Base-by-base conservation (phyloP, 257 asterid species). In the Petunia axillaris region DNA sequence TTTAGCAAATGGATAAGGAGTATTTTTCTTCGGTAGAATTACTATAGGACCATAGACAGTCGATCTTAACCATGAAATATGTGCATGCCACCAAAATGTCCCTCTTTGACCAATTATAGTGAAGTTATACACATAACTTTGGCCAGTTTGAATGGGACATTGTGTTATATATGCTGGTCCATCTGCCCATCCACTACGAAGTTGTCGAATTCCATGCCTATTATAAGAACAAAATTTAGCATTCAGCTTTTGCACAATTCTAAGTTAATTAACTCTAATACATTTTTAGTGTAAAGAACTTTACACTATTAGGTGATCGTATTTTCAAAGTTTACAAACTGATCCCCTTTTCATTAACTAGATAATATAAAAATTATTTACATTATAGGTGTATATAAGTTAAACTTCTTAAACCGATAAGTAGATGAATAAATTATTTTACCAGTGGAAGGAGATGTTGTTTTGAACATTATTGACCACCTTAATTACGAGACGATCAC, bases 141-240 rank as follows among this genome's bases (percentile, higher is more conserved):
- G 90, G 0, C 91, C 90, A 11, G 88, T 87, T 80, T 90, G 94
- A 1, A 90, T 86, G 0, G 96, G 94, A 63, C 93, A 91, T 80
- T 91, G 96, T 2, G 93, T 88, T 3, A 91, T 58, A 16, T 91
- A 89, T 14, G 94, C 93, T 0, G 92, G 93, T 25, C 93, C 92
- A 54, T 91, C 96, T 0, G 96, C 91, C 96, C 93, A 91, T 60
- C 94, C 94, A 76, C 90, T 88, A 8, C 87, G 87, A 57, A 90
- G 88, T 40, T 88, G 93, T 59, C 94, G 81, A 13, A 90, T 90
- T 8, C 96, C 96, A 53, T 90, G 96, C 96, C 92, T 89, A 81
- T 80, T 38, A 13, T 6, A 8, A 44, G 2, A 48, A 70, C 5
- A 64, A 3, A 8, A 15, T 25, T 2, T n/a, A 15, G 44, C 16